These are phyloP conservation scores for Stachybotrys chlorohalonatus DNA, from an alignment of 2,329 filamentous ascomycete genomes.

Conservation along the genomic window DNA sequence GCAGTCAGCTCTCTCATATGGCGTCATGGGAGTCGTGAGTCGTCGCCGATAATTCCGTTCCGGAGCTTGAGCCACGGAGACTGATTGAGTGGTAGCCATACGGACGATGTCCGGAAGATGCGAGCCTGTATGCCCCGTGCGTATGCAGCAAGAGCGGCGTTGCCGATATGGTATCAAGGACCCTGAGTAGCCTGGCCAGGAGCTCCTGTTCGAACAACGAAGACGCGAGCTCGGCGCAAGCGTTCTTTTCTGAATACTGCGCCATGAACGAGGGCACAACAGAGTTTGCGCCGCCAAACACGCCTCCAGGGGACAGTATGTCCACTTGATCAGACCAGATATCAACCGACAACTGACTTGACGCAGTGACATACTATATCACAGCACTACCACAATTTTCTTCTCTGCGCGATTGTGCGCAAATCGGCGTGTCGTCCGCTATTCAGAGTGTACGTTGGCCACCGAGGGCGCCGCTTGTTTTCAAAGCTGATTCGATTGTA, in stretches of 20 bases:
- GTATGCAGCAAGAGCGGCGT: conserved; percentile 43
- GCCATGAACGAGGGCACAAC: conserved; percentile 39
- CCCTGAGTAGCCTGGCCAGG: conserved; percentile 32
- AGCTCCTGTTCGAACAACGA: conserved; percentile 35
- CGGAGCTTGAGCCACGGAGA: neutral
- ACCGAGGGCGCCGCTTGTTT: conserved; percentile 6
- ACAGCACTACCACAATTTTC: conserved; percentile 39
- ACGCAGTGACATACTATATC: conserved; percentile 44
- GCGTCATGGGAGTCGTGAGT: conserved; percentile 18
- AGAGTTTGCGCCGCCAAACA: conserved; percentile 33
- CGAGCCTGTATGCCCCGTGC: conserved; percentile 37
- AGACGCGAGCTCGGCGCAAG: conserved; percentile 37
- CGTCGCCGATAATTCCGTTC: neutral
- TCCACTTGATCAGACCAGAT: neutral
- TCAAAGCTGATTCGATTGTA: conserved; percentile 2
- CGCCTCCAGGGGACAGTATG: conserved; percentile 43
- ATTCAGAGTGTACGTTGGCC: conserved; percentile 26
- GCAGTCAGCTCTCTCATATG: conserved; percentile 18
- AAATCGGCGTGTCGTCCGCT: conserved; percentile 31
- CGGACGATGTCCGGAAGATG: conserved; percentile 25
- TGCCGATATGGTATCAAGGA: conserved; percentile 29
- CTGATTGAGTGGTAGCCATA: conserved; percentile 4
- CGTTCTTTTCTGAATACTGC: conserved; percentile 43
- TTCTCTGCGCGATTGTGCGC: conserved; percentile 34
- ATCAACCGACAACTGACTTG: neutral